A percentile compares a stretch with the other conserved stretches of the same genome.
phyloP scores from a whole-genome alignment of 2,329 filamentous ascomycete genomes.

The Endocalyx cinctus region DNA sequence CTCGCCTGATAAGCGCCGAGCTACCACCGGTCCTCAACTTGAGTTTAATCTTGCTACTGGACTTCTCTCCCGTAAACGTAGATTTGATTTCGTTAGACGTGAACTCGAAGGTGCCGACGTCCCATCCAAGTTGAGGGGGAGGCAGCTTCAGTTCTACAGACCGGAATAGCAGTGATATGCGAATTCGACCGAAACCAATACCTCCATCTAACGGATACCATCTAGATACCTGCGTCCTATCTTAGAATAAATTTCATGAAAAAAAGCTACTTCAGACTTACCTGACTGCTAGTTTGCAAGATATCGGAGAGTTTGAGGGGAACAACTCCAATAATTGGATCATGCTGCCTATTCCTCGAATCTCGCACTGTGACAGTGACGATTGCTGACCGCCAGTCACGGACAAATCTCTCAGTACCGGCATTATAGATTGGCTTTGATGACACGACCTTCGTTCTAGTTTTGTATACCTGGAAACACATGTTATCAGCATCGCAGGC shows the following conservation, averaged over 20 bases:
- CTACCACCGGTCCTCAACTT: conserved; percentile 81
- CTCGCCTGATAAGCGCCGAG: conserved; percentile 62
- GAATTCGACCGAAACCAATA: conserved; percentile 83
- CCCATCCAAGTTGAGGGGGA: conserved; percentile 84
- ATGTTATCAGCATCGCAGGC: conserved; percentile 9
- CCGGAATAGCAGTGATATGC: conserved; percentile 85
- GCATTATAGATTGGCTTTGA: conserved; percentile 97
- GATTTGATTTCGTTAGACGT: conserved; percentile 65
- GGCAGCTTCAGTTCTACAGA: conserved; percentile 82
- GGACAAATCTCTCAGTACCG: conserved; percentile 85
- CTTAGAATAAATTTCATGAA: too few relatives aligned
- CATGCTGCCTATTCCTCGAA: conserved; percentile 83
- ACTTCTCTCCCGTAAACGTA: conserved; percentile 48
- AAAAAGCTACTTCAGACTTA: too few relatives aligned
- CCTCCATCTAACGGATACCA: conserved; percentile 98
- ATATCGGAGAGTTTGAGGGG: conserved; percentile 83
- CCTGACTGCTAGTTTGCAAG: conserved; percentile 80
- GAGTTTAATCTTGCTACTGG: conserved; percentile 67
- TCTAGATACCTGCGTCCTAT: conserved; percentile 51
- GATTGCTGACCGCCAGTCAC: conserved; percentile 86
- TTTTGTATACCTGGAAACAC: conserved; percentile 67
- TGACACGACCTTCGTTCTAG: conserved; percentile 87
- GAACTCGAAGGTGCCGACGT: conserved; percentile 93
- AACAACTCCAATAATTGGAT: conserved; percentile 89
- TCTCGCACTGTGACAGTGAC: conserved; percentile 87